These are phyloP conservation scores for Gracilaria gracilis DNA, from an alignment of 23 red algal species.

Conservation along the genomic window DNA sequence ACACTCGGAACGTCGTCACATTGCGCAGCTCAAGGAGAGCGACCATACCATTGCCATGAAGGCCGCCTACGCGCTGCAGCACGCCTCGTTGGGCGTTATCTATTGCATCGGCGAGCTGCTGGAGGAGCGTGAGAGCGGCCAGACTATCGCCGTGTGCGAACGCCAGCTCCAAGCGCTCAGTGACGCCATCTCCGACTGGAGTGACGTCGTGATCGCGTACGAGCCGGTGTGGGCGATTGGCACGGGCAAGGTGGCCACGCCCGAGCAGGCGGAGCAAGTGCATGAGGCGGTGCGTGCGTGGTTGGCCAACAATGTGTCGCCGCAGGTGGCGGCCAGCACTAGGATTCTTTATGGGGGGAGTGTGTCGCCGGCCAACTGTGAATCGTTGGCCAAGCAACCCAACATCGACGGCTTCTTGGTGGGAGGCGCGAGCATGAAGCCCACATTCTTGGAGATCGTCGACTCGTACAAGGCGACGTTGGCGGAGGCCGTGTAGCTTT, in stretches of 20 bases:
- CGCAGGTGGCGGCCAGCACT: conserved; percentile 62
- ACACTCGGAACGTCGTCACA: conserved; percentile 90
- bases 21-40: conserved; percentile 74
- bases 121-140: conserved; percentile 85
- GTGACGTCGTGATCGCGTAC: conserved; percentile 88
- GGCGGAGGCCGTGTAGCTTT: conserved; percentile 25
- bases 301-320: conserved; percentile 68
- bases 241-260: conserved; percentile 97
- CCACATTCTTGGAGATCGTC: conserved; percentile 86
- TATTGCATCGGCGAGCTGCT: conserved; percentile 95
- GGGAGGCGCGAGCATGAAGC: conserved; percentile 89
- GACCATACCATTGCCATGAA: conserved; percentile 83
- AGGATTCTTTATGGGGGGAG: conserved; percentile 95
- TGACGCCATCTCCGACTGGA: conserved; percentile 78
- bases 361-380: conserved; percentile 89
- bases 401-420: conserved; percentile 98
- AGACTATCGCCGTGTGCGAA: conserved; percentile 84
- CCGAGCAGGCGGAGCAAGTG: conserved; percentile 94
- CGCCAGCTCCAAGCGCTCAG: conserved; percentile 81
- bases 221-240: conserved; percentile 99
- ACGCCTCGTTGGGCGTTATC: conserved; percentile 78
- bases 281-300: conserved; percentile 77
- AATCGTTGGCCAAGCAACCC: conserved; percentile 78
- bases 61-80: conserved; percentile 74
- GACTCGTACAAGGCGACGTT: conserved; percentile 67